phyloP scores from a whole-genome alignment of 2,329 filamentous ascomycete species.

The Apiospora saccharicola region DNA sequence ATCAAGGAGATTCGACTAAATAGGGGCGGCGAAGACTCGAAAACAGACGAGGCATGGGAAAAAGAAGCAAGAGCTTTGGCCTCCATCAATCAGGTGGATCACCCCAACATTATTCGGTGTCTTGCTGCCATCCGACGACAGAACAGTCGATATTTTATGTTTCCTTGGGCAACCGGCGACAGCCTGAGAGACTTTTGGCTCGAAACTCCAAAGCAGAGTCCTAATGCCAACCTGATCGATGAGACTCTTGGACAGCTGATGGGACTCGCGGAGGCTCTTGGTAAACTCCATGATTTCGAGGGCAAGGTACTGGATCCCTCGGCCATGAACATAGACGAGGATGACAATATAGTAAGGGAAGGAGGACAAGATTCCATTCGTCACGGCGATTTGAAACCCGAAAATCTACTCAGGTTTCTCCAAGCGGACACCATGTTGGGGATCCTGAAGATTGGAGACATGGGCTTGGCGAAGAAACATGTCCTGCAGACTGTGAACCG shows the following conservation, averaged over 20 bases:
- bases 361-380: not conserved
- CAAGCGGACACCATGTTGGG: constrained; percentile 26
- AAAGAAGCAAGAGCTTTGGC: not conserved
- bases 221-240: not conserved
- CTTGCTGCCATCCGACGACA: constrained; percentile 27
- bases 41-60: not conserved
- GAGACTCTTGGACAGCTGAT: not conserved
- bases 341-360: not conserved
- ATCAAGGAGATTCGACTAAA: not conserved
- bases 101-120: constrained; percentile 26
- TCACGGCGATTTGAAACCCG: not conserved
- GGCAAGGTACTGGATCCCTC: too few species aligned
- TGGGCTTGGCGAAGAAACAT: constrained; percentile 33
- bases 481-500: constrained; percentile 18
- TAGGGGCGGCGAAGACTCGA: not conserved
- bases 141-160: constrained; percentile 31
- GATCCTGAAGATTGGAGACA: constrained; percentile 31
- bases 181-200: constrained; percentile 33
- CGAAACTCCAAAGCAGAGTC: constrained; percentile 19
- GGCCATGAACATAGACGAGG: too few species aligned
- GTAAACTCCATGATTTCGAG: not conserved
- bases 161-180: constrained; percentile 32
- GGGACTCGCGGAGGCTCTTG: not conserved
- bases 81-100: constrained; percentile 43
- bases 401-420: not conserved